Conservation (phyloP, 1,284 basidiomycete genomes). For the Malassezia psittaci region DNA sequence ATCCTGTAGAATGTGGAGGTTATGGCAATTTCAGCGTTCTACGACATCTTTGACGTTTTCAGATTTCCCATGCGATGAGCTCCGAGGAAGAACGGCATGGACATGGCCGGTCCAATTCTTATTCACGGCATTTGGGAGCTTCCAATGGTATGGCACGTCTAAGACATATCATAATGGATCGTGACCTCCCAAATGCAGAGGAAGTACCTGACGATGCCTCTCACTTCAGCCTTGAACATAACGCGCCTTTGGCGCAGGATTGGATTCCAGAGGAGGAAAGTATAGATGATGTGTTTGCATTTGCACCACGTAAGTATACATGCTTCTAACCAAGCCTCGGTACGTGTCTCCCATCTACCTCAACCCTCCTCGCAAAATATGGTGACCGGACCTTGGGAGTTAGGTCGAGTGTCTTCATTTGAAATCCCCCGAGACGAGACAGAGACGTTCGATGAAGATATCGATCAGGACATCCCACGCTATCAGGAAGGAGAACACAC, state of each 20-base stretch:
- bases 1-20: background rate
- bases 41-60: background rate
- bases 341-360: background rate
- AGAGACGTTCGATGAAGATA: background rate
- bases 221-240: background rate
- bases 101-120: background rate
- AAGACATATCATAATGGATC: background rate
- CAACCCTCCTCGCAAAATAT: too few species aligned
- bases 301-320: conserved; percentile 27
- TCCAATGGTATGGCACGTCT: background rate
- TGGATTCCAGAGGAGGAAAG: conserved; percentile 22
- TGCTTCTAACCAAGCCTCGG: background rate
- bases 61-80: background rate
- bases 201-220: conserved; percentile 3
- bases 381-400: background rate
- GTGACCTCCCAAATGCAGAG: background rate
- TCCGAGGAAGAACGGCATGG: background rate
- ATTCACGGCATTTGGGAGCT: background rate
- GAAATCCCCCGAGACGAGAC: conserved; percentile 1
- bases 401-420: background rate
- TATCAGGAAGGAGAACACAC: too few species aligned
- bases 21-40: too few species aligned
- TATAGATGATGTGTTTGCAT: conserved; percentile 45
- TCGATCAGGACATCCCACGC: background rate
- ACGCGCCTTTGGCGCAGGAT: conserved; percentile 4